Evolutionary conservation across 345 rosid species (phyloP).

Genomic region (Corymbia maculata): DNA sequence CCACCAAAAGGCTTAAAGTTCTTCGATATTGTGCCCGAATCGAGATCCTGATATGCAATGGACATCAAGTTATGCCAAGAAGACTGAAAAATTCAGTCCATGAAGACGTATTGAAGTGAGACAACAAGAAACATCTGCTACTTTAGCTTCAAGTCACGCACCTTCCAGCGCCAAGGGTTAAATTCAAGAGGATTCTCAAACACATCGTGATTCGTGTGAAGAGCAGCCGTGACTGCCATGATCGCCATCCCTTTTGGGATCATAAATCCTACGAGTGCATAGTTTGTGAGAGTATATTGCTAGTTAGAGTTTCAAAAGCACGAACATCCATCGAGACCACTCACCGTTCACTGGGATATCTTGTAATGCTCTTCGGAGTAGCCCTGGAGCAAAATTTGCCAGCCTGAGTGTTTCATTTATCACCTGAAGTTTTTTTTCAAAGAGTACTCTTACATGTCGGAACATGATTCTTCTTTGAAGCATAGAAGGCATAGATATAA

Average conservation of each 20-base stretch:
- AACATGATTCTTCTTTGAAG: background rate
- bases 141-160: background rate
- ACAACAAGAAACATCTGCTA: background rate
- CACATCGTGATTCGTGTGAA: slow-evolving; percentile 9
- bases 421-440: slow-evolving; percentile 10
- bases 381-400: slow-evolving; percentile 18
- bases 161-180: slow-evolving; percentile 26
- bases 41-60: background rate
- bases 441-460: background rate
- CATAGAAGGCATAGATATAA: background rate
- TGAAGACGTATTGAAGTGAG: background rate
- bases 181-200: slow-evolving; percentile 15
- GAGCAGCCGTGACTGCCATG: background rate
- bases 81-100: background rate
- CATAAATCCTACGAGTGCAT: slow-evolving; percentile 11
- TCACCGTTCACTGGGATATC: slow-evolving; percentile 10
- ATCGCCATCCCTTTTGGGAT: slow-evolving; percentile 22
- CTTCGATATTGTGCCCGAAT: background rate
- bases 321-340: too few species aligned
- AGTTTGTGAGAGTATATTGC: background rate
- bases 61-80: background rate
- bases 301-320: background rate
- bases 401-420: slow-evolving; percentile 39
- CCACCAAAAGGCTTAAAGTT: slow-evolving; percentile 14
- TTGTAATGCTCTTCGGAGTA: slow-evolving; percentile 20